Base-by-base conservation (phyloP, 345 rosid genomes). In the Clarkia xantiana region DNA sequence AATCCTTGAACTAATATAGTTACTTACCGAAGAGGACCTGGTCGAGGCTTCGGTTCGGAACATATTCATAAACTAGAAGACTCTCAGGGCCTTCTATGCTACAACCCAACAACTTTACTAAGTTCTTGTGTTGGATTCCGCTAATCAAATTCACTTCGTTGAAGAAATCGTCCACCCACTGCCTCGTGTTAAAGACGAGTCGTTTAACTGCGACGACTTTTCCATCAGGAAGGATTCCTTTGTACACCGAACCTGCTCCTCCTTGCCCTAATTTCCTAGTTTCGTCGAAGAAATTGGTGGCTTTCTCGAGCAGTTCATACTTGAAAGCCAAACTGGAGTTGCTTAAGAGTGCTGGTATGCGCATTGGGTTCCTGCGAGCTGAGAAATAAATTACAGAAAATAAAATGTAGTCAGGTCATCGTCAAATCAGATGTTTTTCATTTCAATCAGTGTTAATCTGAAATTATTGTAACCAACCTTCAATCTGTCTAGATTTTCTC, bases 51-150 rank as follows among this genome's bases (percentile, higher is more conserved):
- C 72, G 70, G 29, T 86, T 86, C 3, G 77, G 82, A 40, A 82
- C 75, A 60, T 78, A 82, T 60, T 86, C 96, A 20, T 86, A 82
- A 44, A 86, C 84, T 15, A 86, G 74, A 66, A 82, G 84, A 68
- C 96, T 80, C 41, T 82, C 84, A 0, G 89, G 94, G 39, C 96
- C 96, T 76, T 82, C 89, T 15, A 82, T 80, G 65, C 89, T 80
- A 61, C 96, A 86, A 16, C 96, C 96, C 50, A 86, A 57, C 17
- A 86, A 81, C 50, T 60, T 70, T 17, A 83, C 84, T 29, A 86
- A 74, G 68, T 80, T 80, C 65, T 67, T 56, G 68, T 86, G 94
- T 46, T 74, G 68, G 50, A 80, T 72, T 40, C 76, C 76, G 14
- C 72, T 80, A 53, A 80, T 86, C 61, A 78, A 45, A 59, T 83